Base-by-base conservation (phyloP, 371 early-diverging fungal genomes). In the Syncephalis fuscata region DNA sequence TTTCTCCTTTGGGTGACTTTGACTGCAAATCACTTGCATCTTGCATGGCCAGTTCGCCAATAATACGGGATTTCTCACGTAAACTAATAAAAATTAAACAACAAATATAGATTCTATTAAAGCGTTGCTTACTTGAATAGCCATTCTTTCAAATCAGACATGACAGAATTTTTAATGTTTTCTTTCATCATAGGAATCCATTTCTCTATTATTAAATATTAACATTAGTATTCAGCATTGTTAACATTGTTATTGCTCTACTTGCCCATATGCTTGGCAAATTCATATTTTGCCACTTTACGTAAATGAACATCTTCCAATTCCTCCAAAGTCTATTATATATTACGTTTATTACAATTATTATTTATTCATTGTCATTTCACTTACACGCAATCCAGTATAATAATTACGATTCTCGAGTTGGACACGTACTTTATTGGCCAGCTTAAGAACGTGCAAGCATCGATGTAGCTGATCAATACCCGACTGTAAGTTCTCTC, bases 131-230 rank as follows among this genome's bases (percentile, higher is more conserved):
- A 85, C 78, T 68, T 81, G 52, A 76, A 80, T 27, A 91, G 69
- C 98, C 98, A 97, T 55, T 87, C 85, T 48, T 83, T 83, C 63
- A 94, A 67, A 56, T 94, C 92, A 11, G 70, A 62, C 11, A 82
- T 70, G 1, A 95, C 91, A 2, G 82, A 80, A 42, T 75, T 76
- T 57, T 87, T 80, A 48, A 97, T 78, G 27, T 70, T 73, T 20
- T 81, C 72, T 59, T 88, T 83, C 71, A 91, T 78, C 11, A 70
- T 66, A 7, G 92, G 93, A 27, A 95, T 73, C 50, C 85, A 80
- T 46, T 82, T 76, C 56, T 69, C 82, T 80, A 53, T 19, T 43
- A 24, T n/a, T n/a, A n/a, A n/a, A 47, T 25, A 45, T 25, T 15
- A 46, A 3, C 8, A 36, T 42, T 9, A 37, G 3, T 11, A 50